Base-by-base conservation (phyloP, 2,329 filamentous ascomycete genomes). In the Fusarium sacchari region DNA sequence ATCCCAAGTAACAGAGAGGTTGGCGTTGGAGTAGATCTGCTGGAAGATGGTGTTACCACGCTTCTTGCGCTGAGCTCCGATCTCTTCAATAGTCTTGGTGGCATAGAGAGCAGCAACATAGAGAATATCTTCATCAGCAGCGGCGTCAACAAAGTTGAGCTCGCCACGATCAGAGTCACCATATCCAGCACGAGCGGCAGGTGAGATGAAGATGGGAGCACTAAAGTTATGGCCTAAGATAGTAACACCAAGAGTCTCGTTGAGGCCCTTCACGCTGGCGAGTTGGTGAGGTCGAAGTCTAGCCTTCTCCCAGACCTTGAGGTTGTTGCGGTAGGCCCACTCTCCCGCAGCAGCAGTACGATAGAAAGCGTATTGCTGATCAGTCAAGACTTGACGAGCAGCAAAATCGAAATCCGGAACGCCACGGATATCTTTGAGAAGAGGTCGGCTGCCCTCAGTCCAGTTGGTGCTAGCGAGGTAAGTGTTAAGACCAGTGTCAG, bases 331-430 rank as follows among this genome's bases (percentile, higher is more conserved):
- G 81, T 88, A 88, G 1, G 83, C 73, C 84, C 84, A 88, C 75
- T 88, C 86, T 52, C 85, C 85, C 7, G 83, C 86, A 13, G 85
- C 84, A 22, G 83, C 86, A 63, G 83, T 85, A 34, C 86, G 83
- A 79, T 87, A 87, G 79, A 86, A 88, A 20, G 85, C 83, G 68
- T 86, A 88, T 34, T 83, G 74, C 28, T 82, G 80, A 36, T 75
- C 76, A 59, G 82, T 81, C 71, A 87, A 79, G 69, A 82, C 79
- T 62, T 84, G 82, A 18, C 84, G 81, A 24, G 85, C 86, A 8
- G 84, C 84, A 78, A 81, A 87, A 58, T 88, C 85, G 63, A 88
- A 88, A 78, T 88, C 86, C 13, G 84, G 84, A 18, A 87, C 79
- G 18, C 81, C 83, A 1, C 84, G 80, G 24, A 88, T 84, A 28